phyloP scores from a whole-genome alignment of 2,329 filamentous ascomycete species.

The Beauveria rudraprayagi region DNA sequence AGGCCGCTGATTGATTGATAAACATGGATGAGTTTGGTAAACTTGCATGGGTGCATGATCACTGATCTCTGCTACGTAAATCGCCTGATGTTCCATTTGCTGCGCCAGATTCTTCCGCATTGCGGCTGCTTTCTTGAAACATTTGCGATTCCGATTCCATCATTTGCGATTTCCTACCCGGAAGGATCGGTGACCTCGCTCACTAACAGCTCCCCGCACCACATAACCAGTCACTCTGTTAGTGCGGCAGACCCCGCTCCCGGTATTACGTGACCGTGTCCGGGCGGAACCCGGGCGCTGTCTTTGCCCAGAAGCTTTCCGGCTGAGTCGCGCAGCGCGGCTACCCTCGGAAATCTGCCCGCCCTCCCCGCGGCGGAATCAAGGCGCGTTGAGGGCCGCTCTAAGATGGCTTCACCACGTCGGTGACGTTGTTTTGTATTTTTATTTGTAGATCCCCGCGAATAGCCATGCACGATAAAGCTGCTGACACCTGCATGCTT shows the following conservation, averaged over 20 bases:
- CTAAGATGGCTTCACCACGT: neutral
- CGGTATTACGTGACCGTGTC: too few relatives aligned
- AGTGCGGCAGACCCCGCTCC: too few relatives aligned
- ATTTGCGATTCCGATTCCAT: slow-evolving; percentile 7
- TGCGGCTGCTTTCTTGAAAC: neutral
- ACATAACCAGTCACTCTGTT: too few relatives aligned
- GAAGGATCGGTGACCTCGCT: neutral
- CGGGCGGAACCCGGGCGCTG: neutral
- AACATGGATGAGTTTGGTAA: neutral
- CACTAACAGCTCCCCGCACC: neutral
- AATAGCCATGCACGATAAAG: slow-evolving; percentile 1
- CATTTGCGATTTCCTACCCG: neutral
- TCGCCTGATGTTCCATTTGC: neutral
- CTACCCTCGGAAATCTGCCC: slow-evolving; percentile 8
- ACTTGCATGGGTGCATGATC: neutral
- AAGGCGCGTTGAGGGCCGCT: neutral
- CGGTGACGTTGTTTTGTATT: neutral
- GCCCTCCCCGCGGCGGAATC: slow-evolving; percentile 10
- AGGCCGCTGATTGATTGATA: neutral
- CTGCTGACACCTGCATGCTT: neutral
- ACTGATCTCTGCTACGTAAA: neutral
- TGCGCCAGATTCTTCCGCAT: neutral
- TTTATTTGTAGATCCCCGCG: neutral
- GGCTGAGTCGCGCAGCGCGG: neutral
- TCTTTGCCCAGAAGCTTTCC: neutral